Percentiles rank a stretch among this genome's conserved stretches.
Evolutionary conservation across 2,329 filamentous ascomycete species (phyloP).

Genomic region (Hypoxylon sp.): DNA sequence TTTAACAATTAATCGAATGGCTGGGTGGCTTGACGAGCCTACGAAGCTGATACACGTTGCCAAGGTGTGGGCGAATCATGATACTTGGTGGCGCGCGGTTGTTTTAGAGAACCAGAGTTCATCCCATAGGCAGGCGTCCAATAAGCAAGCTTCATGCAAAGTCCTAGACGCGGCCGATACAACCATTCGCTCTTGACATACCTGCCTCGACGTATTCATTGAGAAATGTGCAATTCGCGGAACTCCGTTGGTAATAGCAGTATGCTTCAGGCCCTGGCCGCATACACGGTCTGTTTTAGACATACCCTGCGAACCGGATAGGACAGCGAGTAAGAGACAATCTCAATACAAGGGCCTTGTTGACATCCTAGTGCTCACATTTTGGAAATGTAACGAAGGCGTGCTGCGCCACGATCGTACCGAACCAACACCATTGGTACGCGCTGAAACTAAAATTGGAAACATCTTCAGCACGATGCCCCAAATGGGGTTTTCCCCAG

Average conservation of each 20-base stretch:
- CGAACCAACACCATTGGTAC: not conserved
- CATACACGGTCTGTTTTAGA: not conserved
- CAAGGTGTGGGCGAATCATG: not conserved
- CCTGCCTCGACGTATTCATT: not conserved
- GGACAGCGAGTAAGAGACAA: not conserved
- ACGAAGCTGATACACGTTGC: not conserved
- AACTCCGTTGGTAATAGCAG: not conserved
- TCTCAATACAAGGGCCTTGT: not conserved
- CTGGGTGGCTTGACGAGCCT: not conserved
- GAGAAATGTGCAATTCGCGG: not conserved
- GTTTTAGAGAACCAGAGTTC: not conserved
- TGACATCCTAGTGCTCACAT: not conserved
- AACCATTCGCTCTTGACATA: not conserved
- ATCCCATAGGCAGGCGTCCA: not conserved
- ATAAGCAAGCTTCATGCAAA: not conserved
- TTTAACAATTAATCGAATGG: not conserved
- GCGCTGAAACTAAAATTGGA: not conserved
- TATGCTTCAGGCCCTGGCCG: not conserved
- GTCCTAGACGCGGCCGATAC: not conserved
- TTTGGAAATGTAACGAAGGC: not conserved
- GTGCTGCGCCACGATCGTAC: slow-evolving; percentile 1
- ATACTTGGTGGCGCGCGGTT: not conserved
- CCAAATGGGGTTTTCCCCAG: not conserved
- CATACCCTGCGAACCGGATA: not conserved
- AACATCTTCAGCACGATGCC: not conserved